Conservation (phyloP, 2,329 filamentous ascomycete genomes). For the Chalara sp. region DNA sequence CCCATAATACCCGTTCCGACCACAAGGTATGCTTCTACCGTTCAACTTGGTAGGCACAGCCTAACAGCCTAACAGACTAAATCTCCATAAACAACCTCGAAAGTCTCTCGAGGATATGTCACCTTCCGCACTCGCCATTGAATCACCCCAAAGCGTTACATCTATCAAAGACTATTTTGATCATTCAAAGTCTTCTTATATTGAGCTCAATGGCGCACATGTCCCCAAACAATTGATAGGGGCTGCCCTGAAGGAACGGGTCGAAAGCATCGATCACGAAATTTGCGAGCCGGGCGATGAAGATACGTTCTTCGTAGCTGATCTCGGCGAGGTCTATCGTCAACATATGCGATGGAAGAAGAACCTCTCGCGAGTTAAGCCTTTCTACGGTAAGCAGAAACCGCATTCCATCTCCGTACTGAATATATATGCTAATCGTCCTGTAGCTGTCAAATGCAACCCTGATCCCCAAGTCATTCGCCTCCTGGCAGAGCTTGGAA, state of each 20-base stretch:
- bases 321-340: conserved; percentile 96
- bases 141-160: conserved; percentile 29
- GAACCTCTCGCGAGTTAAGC: conserved; percentile 85
- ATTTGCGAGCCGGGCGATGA: conserved; percentile 87
- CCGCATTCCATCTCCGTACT: conserved; percentile 3
- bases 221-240: conserved; percentile 75
- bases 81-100: conserved; percentile 7
- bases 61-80: conserved; percentile 4
- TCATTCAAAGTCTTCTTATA: conserved; percentile 18
- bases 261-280: conserved; percentile 79
- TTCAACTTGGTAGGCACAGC: not conserved
- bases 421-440: conserved; percentile 10
- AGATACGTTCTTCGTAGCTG: conserved; percentile 96
- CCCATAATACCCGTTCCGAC: conserved; percentile 63
- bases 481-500: conserved; percentile 80
- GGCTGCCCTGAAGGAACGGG: conserved; percentile 77
- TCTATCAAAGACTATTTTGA: conserved; percentile 24
- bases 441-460: conserved; percentile 93
- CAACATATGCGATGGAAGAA: conserved; percentile 98
- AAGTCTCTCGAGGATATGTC: conserved; percentile 45
- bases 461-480: conserved; percentile 83
- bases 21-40: conserved; percentile 13
- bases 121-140: conserved; percentile 57
- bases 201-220: conserved; percentile 23
- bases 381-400: conserved; percentile 73